These are phyloP conservation scores for Boechera divaricarpa DNA, from an alignment of 345 rosid genomes.

Conservation along the genomic window DNA sequence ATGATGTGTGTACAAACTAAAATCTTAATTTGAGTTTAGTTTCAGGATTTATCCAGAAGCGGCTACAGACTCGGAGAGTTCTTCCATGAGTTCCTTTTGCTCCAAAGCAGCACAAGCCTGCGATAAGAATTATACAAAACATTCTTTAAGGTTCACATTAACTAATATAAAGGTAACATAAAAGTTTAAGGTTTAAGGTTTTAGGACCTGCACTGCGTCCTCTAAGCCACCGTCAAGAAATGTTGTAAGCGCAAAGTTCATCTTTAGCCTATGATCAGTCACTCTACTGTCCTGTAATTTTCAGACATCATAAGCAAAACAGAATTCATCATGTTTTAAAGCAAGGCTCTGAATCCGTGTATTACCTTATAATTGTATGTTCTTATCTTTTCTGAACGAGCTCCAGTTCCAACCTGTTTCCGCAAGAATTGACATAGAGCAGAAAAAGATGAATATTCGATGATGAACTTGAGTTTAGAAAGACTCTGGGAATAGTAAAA, in stretches of 20 bases:
- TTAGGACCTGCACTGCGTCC: constrained; percentile 76
- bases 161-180: background rate
- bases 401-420: constrained; percentile 88
- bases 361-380: constrained; percentile 91
- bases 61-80: constrained; percentile 74
- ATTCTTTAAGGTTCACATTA: background rate
- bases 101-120: constrained; percentile 85
- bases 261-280: constrained; percentile 94
- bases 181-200: background rate
- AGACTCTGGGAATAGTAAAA: background rate
- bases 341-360: background rate
- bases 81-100: constrained; percentile 88
- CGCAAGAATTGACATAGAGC: constrained; percentile 19
- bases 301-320: constrained; percentile 24
- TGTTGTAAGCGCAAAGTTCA: constrained; percentile 80
- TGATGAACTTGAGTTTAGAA: background rate
- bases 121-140: constrained; percentile 24
- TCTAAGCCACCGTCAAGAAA: constrained; percentile 85
- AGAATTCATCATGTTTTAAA: constrained; percentile 1
- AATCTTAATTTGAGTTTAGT: constrained; percentile 15
- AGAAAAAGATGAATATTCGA: constrained; percentile 14
- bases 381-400: constrained; percentile 95
- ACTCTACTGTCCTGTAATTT: constrained; percentile 80
- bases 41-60: constrained; percentile 47
- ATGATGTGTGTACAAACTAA: constrained; percentile 2